These are phyloP conservation scores for Aleurites moluccanus DNA, from an alignment of 441 rosid species.

Conservation along the genomic window DNA sequence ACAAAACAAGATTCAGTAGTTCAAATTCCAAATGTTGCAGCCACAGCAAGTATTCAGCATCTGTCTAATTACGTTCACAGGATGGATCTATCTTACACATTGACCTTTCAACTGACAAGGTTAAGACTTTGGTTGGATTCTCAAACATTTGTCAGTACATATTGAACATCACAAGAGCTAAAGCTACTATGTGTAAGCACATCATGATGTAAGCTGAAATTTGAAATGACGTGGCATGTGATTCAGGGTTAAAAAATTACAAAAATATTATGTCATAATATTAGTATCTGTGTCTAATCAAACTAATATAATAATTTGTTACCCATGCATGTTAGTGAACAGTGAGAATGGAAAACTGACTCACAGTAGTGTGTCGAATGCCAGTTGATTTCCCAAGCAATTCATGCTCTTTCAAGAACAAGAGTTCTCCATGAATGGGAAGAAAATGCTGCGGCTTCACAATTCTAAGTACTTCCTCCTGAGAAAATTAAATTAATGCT, in stretches of 20 bases:
- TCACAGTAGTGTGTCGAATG: slow-evolving; percentile 85
- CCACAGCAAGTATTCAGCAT: background rate
- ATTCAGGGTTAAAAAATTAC: background rate
- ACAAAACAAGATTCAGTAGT: background rate
- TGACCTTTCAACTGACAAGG: background rate
- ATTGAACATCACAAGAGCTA: background rate
- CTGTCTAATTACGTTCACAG: background rate
- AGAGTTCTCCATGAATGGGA: slow-evolving; percentile 95
- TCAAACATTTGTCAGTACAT: background rate
- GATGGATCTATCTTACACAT: background rate
- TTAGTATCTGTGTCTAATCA: background rate
- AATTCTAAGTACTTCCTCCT: slow-evolving; percentile 95
- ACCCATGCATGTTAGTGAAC: background rate
- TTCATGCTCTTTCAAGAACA: slow-evolving; percentile 98
- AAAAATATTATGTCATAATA: background rate
- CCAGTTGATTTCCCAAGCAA: slow-evolving; percentile 92
- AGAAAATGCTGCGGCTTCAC: slow-evolving; percentile 97
- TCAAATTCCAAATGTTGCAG: background rate
- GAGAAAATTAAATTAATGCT: slow-evolving; percentile 29
- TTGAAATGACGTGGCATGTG: background rate
- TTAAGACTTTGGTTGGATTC: background rate
- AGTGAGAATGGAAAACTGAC: slow-evolving; percentile 23
- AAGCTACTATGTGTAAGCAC: background rate
- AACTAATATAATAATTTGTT: background rate
- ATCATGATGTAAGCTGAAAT: background rate